phyloP scores from a whole-genome alignment of 805 yeast genomes.

The Pichia insulana region DNA sequence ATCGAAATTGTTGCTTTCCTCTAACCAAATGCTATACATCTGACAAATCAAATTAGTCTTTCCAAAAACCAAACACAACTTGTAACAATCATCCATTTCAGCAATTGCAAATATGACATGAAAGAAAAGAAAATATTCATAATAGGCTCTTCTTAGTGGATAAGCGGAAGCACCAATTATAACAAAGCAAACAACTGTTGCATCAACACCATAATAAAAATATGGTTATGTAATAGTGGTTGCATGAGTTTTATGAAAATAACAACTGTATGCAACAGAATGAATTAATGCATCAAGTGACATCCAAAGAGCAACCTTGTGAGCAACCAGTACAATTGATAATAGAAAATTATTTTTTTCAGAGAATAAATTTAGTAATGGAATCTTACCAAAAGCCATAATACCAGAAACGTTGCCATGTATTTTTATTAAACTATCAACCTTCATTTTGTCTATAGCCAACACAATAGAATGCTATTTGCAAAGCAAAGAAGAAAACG shows the following conservation, averaged over 20 bases:
- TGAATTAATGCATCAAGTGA: constrained; percentile 33
- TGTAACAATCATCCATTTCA: constrained; percentile 29
- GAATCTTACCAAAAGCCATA: constrained; percentile 32
- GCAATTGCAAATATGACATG: constrained; percentile 50
- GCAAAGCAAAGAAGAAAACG: constrained; percentile 20
- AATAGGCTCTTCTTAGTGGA: constrained; percentile 41
- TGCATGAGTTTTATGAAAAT: constrained; percentile 8
- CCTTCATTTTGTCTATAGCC: constrained; percentile 11
- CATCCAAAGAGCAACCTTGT: constrained; percentile 40
- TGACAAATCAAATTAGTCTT: constrained; percentile 36
- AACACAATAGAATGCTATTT: constrained; percentile 17
- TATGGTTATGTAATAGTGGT: constrained; percentile 11
- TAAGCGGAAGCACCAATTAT: constrained; percentile 42
- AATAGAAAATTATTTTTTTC: constrained; percentile 39
- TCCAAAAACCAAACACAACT: constrained; percentile 46
- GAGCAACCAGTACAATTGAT: constrained; percentile 37
- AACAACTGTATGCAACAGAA: constrained; percentile 28
- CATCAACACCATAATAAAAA: constrained; percentile 30
- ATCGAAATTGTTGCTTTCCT: constrained; percentile 17
- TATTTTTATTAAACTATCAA: constrained; percentile 25
- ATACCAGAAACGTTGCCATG: constrained; percentile 29
- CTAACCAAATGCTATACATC: constrained; percentile 19
- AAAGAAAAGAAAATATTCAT: constrained; percentile 51
- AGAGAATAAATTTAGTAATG: constrained; percentile 35
- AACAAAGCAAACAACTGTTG: constrained; percentile 33